Conservation (phyloP, 2,329 filamentous ascomycete genomes). For the Chaetoscypha palmicola region DNA sequence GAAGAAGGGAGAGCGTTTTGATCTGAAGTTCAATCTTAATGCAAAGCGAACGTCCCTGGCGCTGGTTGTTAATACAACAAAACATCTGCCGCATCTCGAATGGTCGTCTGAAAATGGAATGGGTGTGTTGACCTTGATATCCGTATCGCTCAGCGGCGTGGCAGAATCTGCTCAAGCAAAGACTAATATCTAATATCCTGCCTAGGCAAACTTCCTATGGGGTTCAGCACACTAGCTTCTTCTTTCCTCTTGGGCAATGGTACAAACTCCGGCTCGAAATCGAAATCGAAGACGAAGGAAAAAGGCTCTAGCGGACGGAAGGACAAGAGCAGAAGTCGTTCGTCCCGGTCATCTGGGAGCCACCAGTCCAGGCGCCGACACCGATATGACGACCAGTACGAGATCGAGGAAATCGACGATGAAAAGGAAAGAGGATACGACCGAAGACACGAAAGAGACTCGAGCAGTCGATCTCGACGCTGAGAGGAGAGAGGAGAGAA, state of each 20-base stretch:
- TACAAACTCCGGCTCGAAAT: not conserved
- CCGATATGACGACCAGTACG: not conserved
- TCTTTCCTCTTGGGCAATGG: not conserved
- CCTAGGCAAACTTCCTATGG: not conserved
- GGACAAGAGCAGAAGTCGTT: not conserved
- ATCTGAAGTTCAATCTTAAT: conserved; percentile 11
- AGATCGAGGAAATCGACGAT: not conserved
- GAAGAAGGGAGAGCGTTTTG: conserved; percentile 8
- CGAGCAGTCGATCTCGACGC: not conserved
- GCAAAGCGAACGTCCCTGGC: conserved; percentile 1
- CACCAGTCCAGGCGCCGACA: not conserved
- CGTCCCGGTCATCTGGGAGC: not conserved
- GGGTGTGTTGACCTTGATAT: no score
- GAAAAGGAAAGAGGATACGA: not conserved
- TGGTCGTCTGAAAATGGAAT: conserved; percentile 8
- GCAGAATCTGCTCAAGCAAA: no score
- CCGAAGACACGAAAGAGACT: not conserved
- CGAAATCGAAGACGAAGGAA: not conserved
- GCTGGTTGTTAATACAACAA: conserved; percentile 6
- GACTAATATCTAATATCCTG: not conserved
- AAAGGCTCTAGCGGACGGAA: not conserved
- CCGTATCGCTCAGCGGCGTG: no score
- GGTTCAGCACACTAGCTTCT: not conserved
- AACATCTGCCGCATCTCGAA: conserved; percentile 11
- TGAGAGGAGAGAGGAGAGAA: not conserved